Evolutionary conservation across 306 rosid species (phyloP).

Genomic region (Argentina anserina): DNA sequence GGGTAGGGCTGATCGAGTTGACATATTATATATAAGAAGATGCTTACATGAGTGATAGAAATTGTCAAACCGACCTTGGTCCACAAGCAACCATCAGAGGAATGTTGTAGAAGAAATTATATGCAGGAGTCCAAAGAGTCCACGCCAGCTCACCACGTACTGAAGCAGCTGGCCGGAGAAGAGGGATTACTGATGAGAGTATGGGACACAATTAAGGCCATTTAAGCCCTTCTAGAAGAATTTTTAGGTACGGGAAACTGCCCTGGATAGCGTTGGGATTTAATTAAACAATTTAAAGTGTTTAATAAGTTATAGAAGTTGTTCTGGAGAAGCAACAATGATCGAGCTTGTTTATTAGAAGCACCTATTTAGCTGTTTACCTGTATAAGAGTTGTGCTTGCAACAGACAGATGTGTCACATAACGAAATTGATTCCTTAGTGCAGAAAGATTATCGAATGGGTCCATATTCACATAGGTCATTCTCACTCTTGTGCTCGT

Average conservation of each 20-base stretch:
- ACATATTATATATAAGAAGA: not conserved
- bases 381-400: not conserved
- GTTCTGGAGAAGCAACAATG: not conserved
- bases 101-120: constrained; percentile 7
- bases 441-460: not conserved
- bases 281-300: too few relatives aligned
- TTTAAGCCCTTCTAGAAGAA: not conserved
- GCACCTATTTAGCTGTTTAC: not conserved
- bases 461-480: not conserved
- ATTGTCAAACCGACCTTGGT: constrained; percentile 60
- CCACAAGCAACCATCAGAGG: constrained; percentile 22
- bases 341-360: not conserved
- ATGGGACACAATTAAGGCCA: constrained; percentile 26
- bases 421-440: not conserved
- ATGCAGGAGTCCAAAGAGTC: constrained; percentile 2
- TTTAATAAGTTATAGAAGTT: not conserved
- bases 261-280: not conserved
- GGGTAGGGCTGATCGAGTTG: constrained; percentile 5
- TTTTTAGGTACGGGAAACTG: not conserved
- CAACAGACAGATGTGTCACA: not conserved
- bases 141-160: constrained; percentile 43
- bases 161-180: not conserved
- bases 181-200: not conserved
- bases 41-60: not conserved
- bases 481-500: not conserved